Conservation (phyloP, 2,329 filamentous ascomycete species). For the Aspergillus ustus region DNA sequence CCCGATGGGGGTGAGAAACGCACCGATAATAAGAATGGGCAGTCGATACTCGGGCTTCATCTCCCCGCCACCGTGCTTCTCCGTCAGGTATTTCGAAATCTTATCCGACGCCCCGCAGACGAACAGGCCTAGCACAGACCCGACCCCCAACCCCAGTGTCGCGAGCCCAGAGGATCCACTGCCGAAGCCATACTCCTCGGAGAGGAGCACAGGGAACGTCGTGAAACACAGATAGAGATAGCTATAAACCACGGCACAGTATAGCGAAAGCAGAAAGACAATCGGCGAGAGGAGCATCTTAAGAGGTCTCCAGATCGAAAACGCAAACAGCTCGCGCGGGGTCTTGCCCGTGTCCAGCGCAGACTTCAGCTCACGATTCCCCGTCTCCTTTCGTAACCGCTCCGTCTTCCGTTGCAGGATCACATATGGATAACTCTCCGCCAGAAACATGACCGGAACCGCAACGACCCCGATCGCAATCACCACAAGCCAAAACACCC, state of each 20-base stretch:
- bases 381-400: constrained; percentile 26
- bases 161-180: constrained; percentile 45
- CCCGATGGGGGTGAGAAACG: constrained; percentile 55
- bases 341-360: too few relatives aligned
- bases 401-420: constrained; percentile 34
- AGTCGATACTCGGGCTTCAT: constrained; percentile 50
- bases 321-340: too few relatives aligned
- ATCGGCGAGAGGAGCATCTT: constrained; percentile 41
- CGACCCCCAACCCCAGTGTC: constrained; percentile 52
- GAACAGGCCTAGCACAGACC: constrained; percentile 33
- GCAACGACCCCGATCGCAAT: constrained; percentile 35
- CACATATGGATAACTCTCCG: constrained; percentile 36
- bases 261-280: constrained; percentile 50
- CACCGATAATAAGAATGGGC: constrained; percentile 57
- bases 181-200: constrained; percentile 50
- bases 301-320: constrained; percentile 49
- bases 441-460: constrained; percentile 27
- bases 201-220: constrained; percentile 54
- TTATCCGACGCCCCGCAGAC: constrained; percentile 34
- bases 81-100: constrained; percentile 11
- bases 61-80: constrained; percentile 30
- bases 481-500: constrained; percentile 46
- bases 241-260: constrained; percentile 56
- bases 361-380: too few relatives aligned
- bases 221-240: constrained; percentile 58